phyloP scores from a whole-genome alignment of 2,329 filamentous ascomycete species.

The Aspergillus versicolor region DNA sequence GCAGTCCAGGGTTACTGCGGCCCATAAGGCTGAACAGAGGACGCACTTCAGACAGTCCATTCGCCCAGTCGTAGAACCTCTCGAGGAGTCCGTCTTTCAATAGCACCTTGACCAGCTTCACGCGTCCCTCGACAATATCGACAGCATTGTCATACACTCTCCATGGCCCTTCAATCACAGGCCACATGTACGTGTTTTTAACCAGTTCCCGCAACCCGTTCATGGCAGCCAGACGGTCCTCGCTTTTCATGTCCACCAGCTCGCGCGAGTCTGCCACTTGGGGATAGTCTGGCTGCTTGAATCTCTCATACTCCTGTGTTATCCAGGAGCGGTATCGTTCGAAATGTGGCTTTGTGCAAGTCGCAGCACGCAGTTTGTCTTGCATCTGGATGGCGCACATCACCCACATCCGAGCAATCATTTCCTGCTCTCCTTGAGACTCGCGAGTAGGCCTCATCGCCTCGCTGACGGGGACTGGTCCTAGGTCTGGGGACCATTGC shows the following conservation, averaged over 20 bases:
- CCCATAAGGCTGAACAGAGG: slow-evolving; percentile 8
- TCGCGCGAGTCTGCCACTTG: background rate
- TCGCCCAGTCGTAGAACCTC: background rate
- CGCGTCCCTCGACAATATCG: background rate
- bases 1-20: slow-evolving; percentile 24
- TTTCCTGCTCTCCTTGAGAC: background rate
- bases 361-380: background rate
- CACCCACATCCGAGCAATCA: background rate
- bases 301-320: background rate
- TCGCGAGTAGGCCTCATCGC: background rate
- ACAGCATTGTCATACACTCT: background rate
- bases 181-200: background rate
- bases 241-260: background rate
- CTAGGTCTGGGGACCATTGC: background rate
- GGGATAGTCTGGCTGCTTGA: background rate
- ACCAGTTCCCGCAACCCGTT: background rate
- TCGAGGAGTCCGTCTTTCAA: background rate
- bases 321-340: background rate
- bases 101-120: background rate
- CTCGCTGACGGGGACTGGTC: background rate
- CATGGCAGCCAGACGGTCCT: background rate
- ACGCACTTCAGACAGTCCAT: background rate
- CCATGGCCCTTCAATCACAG: background rate
- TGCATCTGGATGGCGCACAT: background rate
- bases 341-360: background rate